Base-by-base conservation (phyloP, 106 monocot genomes). In the Apostasia shenzhenica region DNA sequence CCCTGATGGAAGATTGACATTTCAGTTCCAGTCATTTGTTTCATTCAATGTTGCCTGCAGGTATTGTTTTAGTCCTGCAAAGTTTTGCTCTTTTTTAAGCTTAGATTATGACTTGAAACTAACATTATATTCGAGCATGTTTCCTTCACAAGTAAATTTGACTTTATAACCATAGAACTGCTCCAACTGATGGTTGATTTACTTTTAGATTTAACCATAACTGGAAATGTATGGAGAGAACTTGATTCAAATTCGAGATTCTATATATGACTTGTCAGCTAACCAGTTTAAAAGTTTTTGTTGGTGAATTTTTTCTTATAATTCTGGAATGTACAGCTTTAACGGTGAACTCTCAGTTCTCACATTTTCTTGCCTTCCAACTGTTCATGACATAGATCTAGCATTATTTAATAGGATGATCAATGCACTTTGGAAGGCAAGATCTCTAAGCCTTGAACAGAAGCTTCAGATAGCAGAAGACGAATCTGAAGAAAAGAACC, bases 21-120 rank as follows among this genome's bases (percentile, higher is more conserved):
- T 82, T 50, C 89, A 84, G 55, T 93, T 89, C 46, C 88, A 93
- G 66, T 89, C 93, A 69, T 93, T 93, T 82, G 93, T 84, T 58
- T 93, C 84, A 41, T 93, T 86, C 70, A 79, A 79, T 56, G 81
- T 55, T 54, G 93, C 93, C 12, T 75, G 81, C 66, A 93, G 93
- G 93, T 93, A 66, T 2, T 69, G 44, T 6, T 71, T 39, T 26
- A 14, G 45, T 43, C 0, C 26, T 26, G 26, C 26, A 0, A 26
- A 26, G 26, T 26, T 26, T 26, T 26, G 26, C 26, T 26, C 26
- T 26, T 26, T 26, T 26, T 26, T 26, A 26, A 26, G 26, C 26
- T 26, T 26, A 26, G 26, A 26, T 26, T 26, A 26, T 26, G 26
- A 26, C 26, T 26, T 26, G 26, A 26, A 26, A 26, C 26, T 26